Percentiles rank a stretch among this genome's conserved stretches.
Conservation (phyloP, 2,329 filamentous ascomycete species). For the Fusarium nodosum region DNA sequence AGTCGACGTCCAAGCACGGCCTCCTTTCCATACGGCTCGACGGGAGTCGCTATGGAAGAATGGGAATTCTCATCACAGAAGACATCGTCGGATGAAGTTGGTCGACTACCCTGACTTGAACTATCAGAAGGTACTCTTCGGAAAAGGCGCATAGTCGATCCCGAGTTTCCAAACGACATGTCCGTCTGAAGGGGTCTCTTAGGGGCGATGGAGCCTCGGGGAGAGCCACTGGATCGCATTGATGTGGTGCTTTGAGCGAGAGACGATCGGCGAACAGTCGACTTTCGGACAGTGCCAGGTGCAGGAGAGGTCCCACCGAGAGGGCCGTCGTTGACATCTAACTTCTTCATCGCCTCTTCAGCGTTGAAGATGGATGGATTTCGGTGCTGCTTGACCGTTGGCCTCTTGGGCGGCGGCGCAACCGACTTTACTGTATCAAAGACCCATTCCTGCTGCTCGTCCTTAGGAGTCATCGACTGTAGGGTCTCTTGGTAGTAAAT, state of each 20-base stretch:
- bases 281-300: constrained; percentile 69
- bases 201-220: constrained; percentile 60
- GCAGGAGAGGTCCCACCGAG: constrained; percentile 69
- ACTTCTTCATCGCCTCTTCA: constrained; percentile 71
- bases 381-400: constrained; percentile 63
- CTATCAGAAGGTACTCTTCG: constrained; percentile 83
- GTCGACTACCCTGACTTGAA: constrained; percentile 59
- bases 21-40: constrained; percentile 80
- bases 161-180: constrained; percentile 92
- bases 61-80: constrained; percentile 75
- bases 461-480: constrained; percentile 74
- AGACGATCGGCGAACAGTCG: constrained; percentile 67
- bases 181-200: constrained; percentile 89
- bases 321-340: constrained; percentile 73
- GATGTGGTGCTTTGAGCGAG: constrained; percentile 54
- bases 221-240: constrained; percentile 58
- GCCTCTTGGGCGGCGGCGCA: constrained; percentile 64
- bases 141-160: constrained; percentile 92
- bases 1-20: constrained; percentile 83
- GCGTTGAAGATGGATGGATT: constrained; percentile 70
- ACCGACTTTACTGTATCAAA: constrained; percentile 93
- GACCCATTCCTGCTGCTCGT: constrained; percentile 89
- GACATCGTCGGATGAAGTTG: constrained; percentile 57
- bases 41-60: constrained; percentile 60
- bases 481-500: constrained; percentile 96